A percentile compares a stretch with the other conserved stretches of the same genome.
Conservation (phyloP, 345 rosid species). For the Raphanus sativus region DNA sequence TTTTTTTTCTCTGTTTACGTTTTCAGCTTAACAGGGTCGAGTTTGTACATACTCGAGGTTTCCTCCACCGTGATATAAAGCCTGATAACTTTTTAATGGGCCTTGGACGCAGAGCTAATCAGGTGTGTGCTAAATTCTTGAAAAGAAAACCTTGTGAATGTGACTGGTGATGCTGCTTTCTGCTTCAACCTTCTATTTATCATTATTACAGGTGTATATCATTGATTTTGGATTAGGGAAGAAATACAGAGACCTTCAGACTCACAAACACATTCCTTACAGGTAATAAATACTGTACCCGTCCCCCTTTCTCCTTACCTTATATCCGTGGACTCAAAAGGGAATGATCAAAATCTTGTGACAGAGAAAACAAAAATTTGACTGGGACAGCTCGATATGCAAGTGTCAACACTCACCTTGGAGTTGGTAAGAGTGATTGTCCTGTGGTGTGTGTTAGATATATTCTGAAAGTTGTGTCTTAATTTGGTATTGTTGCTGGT, state of each 20-base stretch:
- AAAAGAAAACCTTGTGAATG: background rate
- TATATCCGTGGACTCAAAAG: background rate
- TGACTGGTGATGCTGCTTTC: background rate
- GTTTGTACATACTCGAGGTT: slow-evolving; percentile 73
- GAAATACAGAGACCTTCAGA: slow-evolving; percentile 85
- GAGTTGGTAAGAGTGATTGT: slow-evolving; percentile 54
- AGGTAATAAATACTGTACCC: slow-evolving; percentile 41
- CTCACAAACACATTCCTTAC: slow-evolving; percentile 84
- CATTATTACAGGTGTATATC: slow-evolving; percentile 52
- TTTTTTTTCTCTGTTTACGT: background rate
- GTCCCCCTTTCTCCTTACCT: background rate
- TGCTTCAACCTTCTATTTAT: slow-evolving; percentile 4
- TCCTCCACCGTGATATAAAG: slow-evolving; percentile 89
- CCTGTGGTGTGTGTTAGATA: slow-evolving; percentile 9
- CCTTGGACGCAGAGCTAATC: slow-evolving; percentile 81
- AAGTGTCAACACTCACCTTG: slow-evolving; percentile 84
- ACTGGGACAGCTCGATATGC: slow-evolving; percentile 94
- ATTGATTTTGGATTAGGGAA: slow-evolving; percentile 85
- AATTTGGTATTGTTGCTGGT: background rate
- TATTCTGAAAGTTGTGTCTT: background rate
- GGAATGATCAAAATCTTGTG: background rate
- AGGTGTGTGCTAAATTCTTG: slow-evolving; percentile 39
- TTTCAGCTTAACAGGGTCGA: slow-evolving; percentile 82
- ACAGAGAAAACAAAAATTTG: slow-evolving; percentile 81
- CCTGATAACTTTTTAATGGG: slow-evolving; percentile 93